A percentile compares a stretch with the other conserved stretches of the same genome.
Evolutionary conservation across 2,329 filamentous ascomycete species (phyloP).

Genomic region (Pseudocercospora musae): DNA sequence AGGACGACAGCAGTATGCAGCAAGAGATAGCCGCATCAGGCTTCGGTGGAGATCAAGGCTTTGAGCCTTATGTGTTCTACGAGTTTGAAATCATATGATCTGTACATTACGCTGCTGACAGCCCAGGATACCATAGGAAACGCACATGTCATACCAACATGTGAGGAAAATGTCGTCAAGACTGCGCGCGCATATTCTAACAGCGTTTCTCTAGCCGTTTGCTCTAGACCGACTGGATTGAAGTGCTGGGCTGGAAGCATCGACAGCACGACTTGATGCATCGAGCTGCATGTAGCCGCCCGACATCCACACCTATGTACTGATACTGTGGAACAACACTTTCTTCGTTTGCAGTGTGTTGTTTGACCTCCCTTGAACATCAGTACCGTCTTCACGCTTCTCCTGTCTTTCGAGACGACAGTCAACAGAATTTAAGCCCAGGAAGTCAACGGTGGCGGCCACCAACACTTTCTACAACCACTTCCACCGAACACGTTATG

Average conservation of each 20-base stretch:
- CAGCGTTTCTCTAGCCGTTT: background rate
- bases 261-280: background rate
- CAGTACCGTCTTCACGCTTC: too few species aligned
- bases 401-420: too few species aligned
- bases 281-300: background rate
- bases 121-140: background rate
- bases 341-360: too few species aligned
- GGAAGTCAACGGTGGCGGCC: too few species aligned
- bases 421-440: too few species aligned
- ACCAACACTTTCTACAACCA: too few species aligned
- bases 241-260: background rate
- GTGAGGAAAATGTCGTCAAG: background rate
- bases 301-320: too few species aligned
- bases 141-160: background rate
- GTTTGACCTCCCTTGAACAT: too few species aligned
- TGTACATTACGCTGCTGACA: background rate
- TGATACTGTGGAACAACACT: too few species aligned
- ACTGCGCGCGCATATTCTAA: background rate
- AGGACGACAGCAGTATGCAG: constrained; percentile 77
- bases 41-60: constrained; percentile 62
- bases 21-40: constrained; percentile 80
- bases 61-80: constrained; percentile 96
- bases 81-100: constrained; percentile 72
- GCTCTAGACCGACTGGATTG: background rate
- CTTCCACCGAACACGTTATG: too few species aligned